Evolutionary conservation across 306 rosid genomes (phyloP).

Genomic region (Dalbergia cultrata): DNA sequence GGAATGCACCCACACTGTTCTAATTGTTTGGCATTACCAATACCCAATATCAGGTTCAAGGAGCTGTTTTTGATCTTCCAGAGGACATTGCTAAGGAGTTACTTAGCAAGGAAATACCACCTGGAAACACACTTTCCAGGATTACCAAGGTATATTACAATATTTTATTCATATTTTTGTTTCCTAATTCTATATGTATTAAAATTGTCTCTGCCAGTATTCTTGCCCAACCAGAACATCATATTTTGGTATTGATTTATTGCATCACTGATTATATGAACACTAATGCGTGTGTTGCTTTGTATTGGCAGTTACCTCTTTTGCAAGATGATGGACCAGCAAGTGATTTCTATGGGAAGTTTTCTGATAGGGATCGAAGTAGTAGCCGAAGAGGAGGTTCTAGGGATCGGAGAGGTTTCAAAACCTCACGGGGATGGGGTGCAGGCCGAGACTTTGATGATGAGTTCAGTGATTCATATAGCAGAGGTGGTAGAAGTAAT

Average conservation of each 20-base stretch:
- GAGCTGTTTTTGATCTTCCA: slow-evolving; percentile 97
- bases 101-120: slow-evolving; percentile 71
- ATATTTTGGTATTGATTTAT: neutral
- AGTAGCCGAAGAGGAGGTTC: slow-evolving; percentile 60
- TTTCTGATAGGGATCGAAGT: slow-evolving; percentile 73
- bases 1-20: slow-evolving; percentile 23
- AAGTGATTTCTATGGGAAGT: slow-evolving; percentile 82
- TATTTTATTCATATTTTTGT: slow-evolving; percentile 33
- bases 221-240: slow-evolving; percentile 16
- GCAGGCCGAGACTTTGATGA: slow-evolving; percentile 55
- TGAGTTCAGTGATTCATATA: slow-evolving; percentile 48
- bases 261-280: slow-evolving; percentile 36
- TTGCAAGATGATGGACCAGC: slow-evolving; percentile 97
- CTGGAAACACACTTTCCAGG: slow-evolving; percentile 83
- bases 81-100: slow-evolving; percentile 93
- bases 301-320: slow-evolving; percentile 80
- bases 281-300: slow-evolving; percentile 21
- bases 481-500: slow-evolving; percentile 63
- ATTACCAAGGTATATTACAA: slow-evolving; percentile 70
- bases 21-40: slow-evolving; percentile 46
- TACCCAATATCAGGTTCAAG: slow-evolving; percentile 73
- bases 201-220: slow-evolving; percentile 3
- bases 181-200: neutral
- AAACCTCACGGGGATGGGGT: slow-evolving; percentile 69
- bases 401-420: slow-evolving; percentile 70